A percentile compares a stretch with the other conserved stretches of the same genome.
phyloP scores from a whole-genome alignment of 108 stramenopile species.

The Craspedostauros australis region DNA sequence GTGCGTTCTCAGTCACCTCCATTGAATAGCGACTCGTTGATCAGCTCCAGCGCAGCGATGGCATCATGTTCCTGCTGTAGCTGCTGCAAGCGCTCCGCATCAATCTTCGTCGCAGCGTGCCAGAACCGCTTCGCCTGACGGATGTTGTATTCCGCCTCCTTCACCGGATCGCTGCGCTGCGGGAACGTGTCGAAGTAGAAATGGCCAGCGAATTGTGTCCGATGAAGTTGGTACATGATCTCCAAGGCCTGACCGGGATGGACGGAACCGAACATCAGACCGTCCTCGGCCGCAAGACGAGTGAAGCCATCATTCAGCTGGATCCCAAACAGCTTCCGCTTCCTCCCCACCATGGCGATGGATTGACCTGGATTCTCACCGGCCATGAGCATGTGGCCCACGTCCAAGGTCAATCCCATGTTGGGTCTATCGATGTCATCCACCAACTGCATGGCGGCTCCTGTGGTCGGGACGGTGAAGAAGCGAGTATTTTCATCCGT shows the following conservation, averaged over 20 bases:
- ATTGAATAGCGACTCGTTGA: slow-evolving; percentile 47
- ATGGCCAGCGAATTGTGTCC: slow-evolving; percentile 61
- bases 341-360: slow-evolving; percentile 64
- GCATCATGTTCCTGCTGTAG: slow-evolving; percentile 67
- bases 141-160: slow-evolving; percentile 83
- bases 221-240: slow-evolving; percentile 70
- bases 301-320: slow-evolving; percentile 84
- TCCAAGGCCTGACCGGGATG: slow-evolving; percentile 80
- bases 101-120: slow-evolving; percentile 41
- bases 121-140: slow-evolving; percentile 62
- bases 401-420: slow-evolving; percentile 82
- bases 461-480: slow-evolving; percentile 84
- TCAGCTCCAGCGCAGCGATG: slow-evolving; percentile 53
- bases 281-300: slow-evolving; percentile 82
- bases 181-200: slow-evolving; percentile 90
- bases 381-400: slow-evolving; percentile 85
- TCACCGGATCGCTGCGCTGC: slow-evolving; percentile 73
- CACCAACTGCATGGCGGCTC: slow-evolving; percentile 63
- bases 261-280: slow-evolving; percentile 82
- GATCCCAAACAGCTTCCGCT: slow-evolving; percentile 71
- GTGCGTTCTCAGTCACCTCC: too few relatives aligned
- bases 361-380: slow-evolving; percentile 83
- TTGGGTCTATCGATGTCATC: slow-evolving; percentile 71
- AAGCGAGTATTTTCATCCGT: slow-evolving; percentile 87
- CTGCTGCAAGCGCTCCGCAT: slow-evolving; percentile 18